Evolutionary conservation across 805 yeast genomes (phyloP).

Genomic region (Lipomyces anomalus): DNA sequence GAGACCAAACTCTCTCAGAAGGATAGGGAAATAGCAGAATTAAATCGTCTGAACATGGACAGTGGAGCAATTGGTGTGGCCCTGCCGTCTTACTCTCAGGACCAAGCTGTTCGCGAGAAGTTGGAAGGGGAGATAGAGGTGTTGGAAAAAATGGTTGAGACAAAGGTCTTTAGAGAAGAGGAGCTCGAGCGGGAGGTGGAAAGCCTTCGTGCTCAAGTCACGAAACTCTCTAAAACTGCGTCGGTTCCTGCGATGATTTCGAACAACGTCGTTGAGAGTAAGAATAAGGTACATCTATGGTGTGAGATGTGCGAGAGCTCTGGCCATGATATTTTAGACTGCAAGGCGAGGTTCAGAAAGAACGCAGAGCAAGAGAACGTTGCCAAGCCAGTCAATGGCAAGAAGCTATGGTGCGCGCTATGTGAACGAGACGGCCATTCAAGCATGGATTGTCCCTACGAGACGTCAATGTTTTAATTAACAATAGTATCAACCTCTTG

Average conservation of each 20-base stretch:
- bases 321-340: slow-evolving; percentile 21
- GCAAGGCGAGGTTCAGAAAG: neutral
- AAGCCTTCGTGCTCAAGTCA: slow-evolving; percentile 12
- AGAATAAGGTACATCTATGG: too few relatives aligned
- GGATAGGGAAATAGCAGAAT: slow-evolving; percentile 26
- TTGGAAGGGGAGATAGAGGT: slow-evolving; percentile 24
- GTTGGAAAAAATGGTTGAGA: slow-evolving; percentile 27
- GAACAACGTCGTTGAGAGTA: neutral
- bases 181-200: slow-evolving; percentile 31
- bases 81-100: neutral
- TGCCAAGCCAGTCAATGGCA: slow-evolving; percentile 47
- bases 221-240: slow-evolving; percentile 2
- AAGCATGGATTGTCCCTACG: slow-evolving; percentile 83
- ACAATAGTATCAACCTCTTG: too few relatives aligned
- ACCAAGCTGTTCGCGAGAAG: slow-evolving; percentile 4
- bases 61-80: neutral
- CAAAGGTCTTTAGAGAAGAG: slow-evolving; percentile 29
- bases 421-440: slow-evolving; percentile 90
- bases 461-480: slow-evolving; percentile 51
- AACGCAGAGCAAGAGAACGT: slow-evolving; percentile 1
- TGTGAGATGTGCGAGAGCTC: slow-evolving; percentile 13
- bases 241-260: neutral
- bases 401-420: slow-evolving; percentile 81
- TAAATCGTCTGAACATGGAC: slow-evolving; percentile 15
- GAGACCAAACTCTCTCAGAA: slow-evolving; percentile 17